Base-by-base conservation (phyloP, 495 filamentous ascomycete species). In the Penicillium chermesinum region DNA sequence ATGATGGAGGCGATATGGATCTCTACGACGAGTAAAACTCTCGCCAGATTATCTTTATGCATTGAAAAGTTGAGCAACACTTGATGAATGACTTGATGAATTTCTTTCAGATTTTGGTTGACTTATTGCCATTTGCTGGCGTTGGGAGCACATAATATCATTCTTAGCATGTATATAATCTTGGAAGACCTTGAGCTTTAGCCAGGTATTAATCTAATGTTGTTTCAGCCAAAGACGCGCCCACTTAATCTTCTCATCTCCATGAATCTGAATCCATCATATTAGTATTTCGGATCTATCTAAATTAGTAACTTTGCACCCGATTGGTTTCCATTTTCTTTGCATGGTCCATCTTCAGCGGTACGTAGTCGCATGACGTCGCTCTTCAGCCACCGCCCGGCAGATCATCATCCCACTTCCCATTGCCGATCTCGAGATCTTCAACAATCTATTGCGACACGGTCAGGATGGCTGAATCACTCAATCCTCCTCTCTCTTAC, bases 21-120 rank as follows among this genome's bases (percentile, higher is more conserved):
- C 77, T 90, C 25, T 90, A 90, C 67, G 80, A 90, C 59, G 78
- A 86, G 46, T 79, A 74, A 63, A 30, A 8, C n/a, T n/a, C n/a
- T n/a, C n/a, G n/a, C n/a, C n/a, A n/a, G n/a, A n/a, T n/a, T n/a
- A 3, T 14, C 8, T n/a, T 0, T 25, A 13, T 0, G 22, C 22
- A 13, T 10, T 22, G 15, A 9, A 43, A 43, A 33, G 19, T 41
- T 9, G 17, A 16, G 25, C 25, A 2, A 42, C 20, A 1, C n/a
- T 25, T n/a, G 40, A 42, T 32, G 20, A 14, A 30, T 30, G 25
- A 30, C 25, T 30, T 10, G 25, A 30, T 30, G 25, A 30, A 30
- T 30, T 30, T 30, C 10, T 30, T 30, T 30, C 25, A 10, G 5
- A 30, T 30, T 30, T 30, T 30, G 5, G 25, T 30, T 10, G 10